Evolutionary conservation across 2,329 filamentous ascomycete genomes (phyloP).

Genomic region (Fusarium stilboides): DNA sequence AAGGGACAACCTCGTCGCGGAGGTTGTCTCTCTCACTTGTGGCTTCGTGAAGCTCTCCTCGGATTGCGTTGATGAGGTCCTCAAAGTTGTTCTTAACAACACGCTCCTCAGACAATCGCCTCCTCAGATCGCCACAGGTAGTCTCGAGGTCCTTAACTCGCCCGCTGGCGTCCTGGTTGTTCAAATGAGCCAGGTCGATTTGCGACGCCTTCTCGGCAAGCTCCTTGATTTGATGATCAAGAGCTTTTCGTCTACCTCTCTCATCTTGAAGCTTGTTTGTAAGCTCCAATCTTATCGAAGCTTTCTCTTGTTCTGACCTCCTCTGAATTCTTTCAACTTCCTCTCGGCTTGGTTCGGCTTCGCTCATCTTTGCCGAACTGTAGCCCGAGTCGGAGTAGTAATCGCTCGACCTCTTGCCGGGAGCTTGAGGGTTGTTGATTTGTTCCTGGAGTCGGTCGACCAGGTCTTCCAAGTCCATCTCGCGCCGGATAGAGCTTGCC

Average conservation of each 20-base stretch:
- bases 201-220: constrained; percentile 84
- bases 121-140: constrained; percentile 84
- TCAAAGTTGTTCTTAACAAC: constrained; percentile 94
- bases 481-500: constrained; percentile 90
- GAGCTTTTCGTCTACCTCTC: constrained; percentile 78
- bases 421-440: constrained; percentile 68
- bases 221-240: constrained; percentile 88
- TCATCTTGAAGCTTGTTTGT: constrained; percentile 92
- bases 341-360: constrained; percentile 73
- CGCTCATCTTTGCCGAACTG: constrained; percentile 84
- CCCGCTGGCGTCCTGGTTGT: constrained; percentile 69
- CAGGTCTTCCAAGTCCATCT: constrained; percentile 97
- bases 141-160: constrained; percentile 84
- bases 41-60: constrained; percentile 84
- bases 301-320: constrained; percentile 91
- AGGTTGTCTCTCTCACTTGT: constrained; percentile 93
- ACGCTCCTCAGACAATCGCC: constrained; percentile 87
- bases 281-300: constrained; percentile 86
- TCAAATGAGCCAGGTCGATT: constrained; percentile 68
- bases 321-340: constrained; percentile 88
- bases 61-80: constrained; percentile 87
- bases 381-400: constrained; percentile 98
- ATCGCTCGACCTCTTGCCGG: constrained; percentile 88
- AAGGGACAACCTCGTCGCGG: constrained; percentile 87
- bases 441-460: constrained; percentile 91